A percentile compares a stretch with the other conserved stretches of the same genome.
Evolutionary conservation across 2,329 filamentous ascomycete genomes (phyloP).

Genomic region (Cyphellophora europaea): DNA sequence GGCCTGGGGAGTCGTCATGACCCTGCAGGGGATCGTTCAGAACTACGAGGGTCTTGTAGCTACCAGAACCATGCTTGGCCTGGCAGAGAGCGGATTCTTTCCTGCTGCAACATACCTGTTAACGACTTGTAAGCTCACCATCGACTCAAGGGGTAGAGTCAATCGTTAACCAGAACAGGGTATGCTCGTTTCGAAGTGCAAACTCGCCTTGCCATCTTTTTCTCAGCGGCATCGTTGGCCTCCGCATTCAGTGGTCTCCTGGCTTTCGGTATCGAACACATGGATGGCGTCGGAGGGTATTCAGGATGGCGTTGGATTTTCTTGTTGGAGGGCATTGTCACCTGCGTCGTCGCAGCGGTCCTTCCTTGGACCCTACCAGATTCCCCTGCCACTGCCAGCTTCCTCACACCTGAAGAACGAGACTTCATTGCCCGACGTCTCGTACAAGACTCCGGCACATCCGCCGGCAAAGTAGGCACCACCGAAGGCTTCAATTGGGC

Average conservation of each 20-base stretch:
- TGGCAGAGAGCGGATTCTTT: slow-evolving; percentile 30
- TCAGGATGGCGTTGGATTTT: slow-evolving; percentile 39
- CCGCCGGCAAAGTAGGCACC: slow-evolving; percentile 10
- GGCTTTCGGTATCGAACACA: slow-evolving; percentile 41
- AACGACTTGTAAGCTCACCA: slow-evolving; percentile 17
- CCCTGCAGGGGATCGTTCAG: slow-evolving; percentile 40
- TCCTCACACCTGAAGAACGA: slow-evolving; percentile 30
- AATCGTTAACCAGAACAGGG: slow-evolving; percentile 37
- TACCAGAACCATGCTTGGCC: slow-evolving; percentile 35
- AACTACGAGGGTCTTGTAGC: slow-evolving; percentile 36
- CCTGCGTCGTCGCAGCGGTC: slow-evolving; percentile 30
- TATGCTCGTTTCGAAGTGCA: slow-evolving; percentile 35
- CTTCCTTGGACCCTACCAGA: slow-evolving; percentile 35
- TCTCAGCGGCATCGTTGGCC: slow-evolving; percentile 37
- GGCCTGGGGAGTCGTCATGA: slow-evolving; percentile 40
- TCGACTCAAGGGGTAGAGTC: no score
- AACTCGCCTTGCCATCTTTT: slow-evolving; percentile 34
- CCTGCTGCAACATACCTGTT: slow-evolving; percentile 18
- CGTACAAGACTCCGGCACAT: slow-evolving; percentile 17
- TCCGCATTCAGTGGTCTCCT: slow-evolving; percentile 44
- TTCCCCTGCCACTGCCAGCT: slow-evolving; percentile 32
- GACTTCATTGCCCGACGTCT: slow-evolving; percentile 28
- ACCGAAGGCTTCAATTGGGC: slow-evolving; percentile 16
- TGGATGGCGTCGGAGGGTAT: slow-evolving; percentile 38
- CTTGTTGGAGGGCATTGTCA: slow-evolving; percentile 38